A percentile compares a stretch with the other conserved stretches of the same genome.
These are phyloP conservation scores for Vigna nakashimae DNA, from an alignment of 306 rosid species.

Conservation along the genomic window DNA sequence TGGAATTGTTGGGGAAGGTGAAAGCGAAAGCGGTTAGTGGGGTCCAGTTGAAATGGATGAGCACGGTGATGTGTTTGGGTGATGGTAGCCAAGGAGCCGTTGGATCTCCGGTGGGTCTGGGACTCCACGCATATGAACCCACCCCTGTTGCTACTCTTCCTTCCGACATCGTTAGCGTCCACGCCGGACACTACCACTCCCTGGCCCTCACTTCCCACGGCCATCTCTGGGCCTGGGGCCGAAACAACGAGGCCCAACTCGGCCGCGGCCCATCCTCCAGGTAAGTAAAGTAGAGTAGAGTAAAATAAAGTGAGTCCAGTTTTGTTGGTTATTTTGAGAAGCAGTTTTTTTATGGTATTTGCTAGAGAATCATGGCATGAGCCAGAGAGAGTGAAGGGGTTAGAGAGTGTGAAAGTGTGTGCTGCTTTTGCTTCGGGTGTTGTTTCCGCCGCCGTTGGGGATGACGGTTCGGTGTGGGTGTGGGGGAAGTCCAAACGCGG, in stretches of 20 bases:
- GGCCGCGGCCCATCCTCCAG: constrained; percentile 72
- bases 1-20: background rate
- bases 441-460: constrained; percentile 80
- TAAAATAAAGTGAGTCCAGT: no score
- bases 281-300: constrained; percentile 19
- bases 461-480: constrained; percentile 85
- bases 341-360: no score
- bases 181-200: constrained; percentile 90
- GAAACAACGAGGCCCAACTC: constrained; percentile 87
- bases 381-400: constrained; percentile 63
- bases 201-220: constrained; percentile 72
- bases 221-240: constrained; percentile 90
- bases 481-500: constrained; percentile 95
- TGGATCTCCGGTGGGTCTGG: constrained; percentile 73
- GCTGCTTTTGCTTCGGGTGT: constrained; percentile 89
- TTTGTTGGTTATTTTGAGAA: no score
- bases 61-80: constrained; percentile 86
- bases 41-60: constrained; percentile 56
- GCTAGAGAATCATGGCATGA: constrained; percentile 80
- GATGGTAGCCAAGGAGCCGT: constrained; percentile 89
- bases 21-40: constrained; percentile 18
- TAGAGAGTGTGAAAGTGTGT: constrained; percentile 64
- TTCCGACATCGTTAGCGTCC: constrained; percentile 55
- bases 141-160: constrained; percentile 65
- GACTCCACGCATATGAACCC: constrained; percentile 78